Evolutionary conservation across 768 basidiomycete species (phyloP).

Genomic region (Mycena filopes): DNA sequence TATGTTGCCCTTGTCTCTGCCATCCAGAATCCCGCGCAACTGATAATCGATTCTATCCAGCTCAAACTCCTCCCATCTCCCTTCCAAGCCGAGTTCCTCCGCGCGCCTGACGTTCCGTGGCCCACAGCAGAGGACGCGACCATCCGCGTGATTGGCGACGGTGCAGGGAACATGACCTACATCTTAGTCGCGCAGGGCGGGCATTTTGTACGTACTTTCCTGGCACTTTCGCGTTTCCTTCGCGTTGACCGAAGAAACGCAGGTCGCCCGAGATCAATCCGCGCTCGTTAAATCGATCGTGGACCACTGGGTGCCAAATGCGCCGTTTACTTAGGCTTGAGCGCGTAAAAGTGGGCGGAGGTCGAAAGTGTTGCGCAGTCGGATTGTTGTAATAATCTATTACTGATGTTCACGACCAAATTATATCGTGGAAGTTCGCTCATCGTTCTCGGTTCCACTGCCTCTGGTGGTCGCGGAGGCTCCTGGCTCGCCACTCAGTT

Average conservation of each 20-base stretch:
- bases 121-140: constrained; percentile 33
- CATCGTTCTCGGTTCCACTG: too few species aligned
- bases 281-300: constrained; percentile 31
- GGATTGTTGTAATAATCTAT: too few species aligned
- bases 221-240: not conserved
- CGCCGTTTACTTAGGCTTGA: constrained; percentile 5
- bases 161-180: constrained; percentile 46
- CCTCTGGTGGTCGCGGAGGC: too few species aligned
- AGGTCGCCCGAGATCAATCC: constrained; percentile 33
- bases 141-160: constrained; percentile 39
- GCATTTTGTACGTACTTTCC: constrained; percentile 40
- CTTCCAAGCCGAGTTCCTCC: constrained; percentile 39
- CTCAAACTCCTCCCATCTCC: constrained; percentile 38
- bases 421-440: too few species aligned
- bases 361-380: too few species aligned
- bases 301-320: constrained; percentile 28
- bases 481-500: too few species aligned
- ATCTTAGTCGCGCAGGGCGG: constrained; percentile 42
- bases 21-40: not conserved
- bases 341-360: too few species aligned
- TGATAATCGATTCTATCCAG: constrained; percentile 1
- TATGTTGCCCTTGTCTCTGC: not conserved
- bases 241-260: not conserved
- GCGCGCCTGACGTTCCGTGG: constrained; percentile 42
- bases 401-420: too few species aligned